Base-by-base conservation (phyloP, 306 rosid species). In the Begonia masoniana region DNA sequence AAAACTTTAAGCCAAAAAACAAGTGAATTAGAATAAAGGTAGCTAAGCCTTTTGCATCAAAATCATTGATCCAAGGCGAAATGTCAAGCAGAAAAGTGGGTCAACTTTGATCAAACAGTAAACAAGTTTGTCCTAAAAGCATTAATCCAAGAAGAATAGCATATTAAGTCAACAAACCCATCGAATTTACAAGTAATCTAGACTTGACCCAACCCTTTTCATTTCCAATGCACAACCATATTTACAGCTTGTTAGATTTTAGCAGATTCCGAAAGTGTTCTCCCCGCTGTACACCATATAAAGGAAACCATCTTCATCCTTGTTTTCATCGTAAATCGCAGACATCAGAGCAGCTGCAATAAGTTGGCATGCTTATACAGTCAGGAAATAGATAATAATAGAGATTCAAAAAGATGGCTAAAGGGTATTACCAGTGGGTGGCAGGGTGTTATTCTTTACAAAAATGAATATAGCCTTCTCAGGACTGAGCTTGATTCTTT, bases 241-340 rank as follows among this genome's bases (percentile, higher is more conserved):
- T 65, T 59, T 63, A 51, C 14, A 23, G 23, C 45, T 45, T 24
- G 21, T 9, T 10, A 5, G 16, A 61, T 15, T 54, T 78, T 78
- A 75, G 66, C 49, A 68, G 17, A 49, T 15, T 53, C 80, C 84
- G 36, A 78, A 78, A 9, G 81, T 68, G 62, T 71, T 74, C 75
- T 78, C 81, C 16, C 81, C 78, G 12, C 74, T 74, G 69, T 78
- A 78, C 15, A 59, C 57, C 81, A 78, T 71, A 23, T 78, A 74
- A 47, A 78, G 78, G 56, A 74, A 78, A 35, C 81, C 84, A 62
- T 78, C 84, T 60, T 74, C 84, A 19, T 74, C 81, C 75, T 78
- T 74, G 17, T 74, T 52, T 59, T 71, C 78, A 12, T 78, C 81
- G 12, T 74, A 71, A 13, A 74, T 61, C 42, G 74, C 56, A 24